Percentiles rank a stretch among this genome's conserved stretches.
Conservation (phyloP, 202 grass and related monocot species). For the Cymbopogon flexuosus region DNA sequence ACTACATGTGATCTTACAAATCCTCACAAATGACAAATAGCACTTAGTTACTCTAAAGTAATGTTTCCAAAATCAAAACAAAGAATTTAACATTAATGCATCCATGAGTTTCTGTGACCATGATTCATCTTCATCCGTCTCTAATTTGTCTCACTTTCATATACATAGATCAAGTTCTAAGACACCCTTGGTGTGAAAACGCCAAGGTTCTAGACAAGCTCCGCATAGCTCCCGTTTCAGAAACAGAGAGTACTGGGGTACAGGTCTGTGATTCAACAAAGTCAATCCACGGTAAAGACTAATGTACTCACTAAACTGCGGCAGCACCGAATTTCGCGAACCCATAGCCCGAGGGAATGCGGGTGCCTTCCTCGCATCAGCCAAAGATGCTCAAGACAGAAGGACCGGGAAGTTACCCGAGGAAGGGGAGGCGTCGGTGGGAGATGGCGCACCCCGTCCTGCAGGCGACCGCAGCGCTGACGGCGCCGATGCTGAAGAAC, state of each 20-base stretch:
- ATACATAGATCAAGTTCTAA: neutral
- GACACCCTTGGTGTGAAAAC: neutral
- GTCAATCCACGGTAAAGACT: too few relatives aligned
- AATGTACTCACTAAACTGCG: too few relatives aligned
- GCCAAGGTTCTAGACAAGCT: neutral
- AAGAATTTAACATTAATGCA: neutral
- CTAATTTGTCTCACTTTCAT: neutral
- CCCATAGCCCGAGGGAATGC: neutral
- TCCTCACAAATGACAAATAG: neutral
- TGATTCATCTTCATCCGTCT: neutral
- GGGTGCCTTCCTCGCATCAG: neutral
- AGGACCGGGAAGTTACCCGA: conserved; percentile 33
- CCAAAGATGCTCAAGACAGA: neutral
- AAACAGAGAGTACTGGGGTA: neutral
- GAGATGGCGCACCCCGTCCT: conserved; percentile 52
- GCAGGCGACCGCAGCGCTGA: conserved; percentile 40
- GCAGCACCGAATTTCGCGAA: neutral
- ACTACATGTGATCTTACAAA: neutral
- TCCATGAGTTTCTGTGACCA: neutral
- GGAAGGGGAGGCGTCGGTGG: conserved; percentile 36
- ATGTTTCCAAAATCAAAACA: neutral
- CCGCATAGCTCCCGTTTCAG: neutral
- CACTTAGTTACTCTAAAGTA: neutral
- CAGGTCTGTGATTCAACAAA: neutral
- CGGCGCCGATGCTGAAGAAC: conserved; percentile 56